Conservation (phyloP, 768 basidiomycete genomes). For the Leccinum broughii region DNA sequence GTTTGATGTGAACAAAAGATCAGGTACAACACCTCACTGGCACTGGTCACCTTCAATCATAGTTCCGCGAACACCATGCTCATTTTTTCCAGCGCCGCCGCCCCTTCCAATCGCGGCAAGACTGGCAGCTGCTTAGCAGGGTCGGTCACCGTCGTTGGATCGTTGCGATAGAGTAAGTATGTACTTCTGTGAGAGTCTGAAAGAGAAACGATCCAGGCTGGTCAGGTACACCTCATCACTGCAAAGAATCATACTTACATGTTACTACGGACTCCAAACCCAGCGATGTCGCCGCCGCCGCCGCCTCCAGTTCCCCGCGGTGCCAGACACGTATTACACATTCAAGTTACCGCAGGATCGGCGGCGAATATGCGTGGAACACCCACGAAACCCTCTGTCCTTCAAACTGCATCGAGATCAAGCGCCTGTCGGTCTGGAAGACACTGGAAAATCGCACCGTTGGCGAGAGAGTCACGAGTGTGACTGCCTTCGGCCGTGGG, state of each 20-base stretch:
- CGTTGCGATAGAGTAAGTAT: not conserved
- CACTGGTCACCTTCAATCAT: not conserved
- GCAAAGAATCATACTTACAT: not conserved
- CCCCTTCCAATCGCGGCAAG: not conserved
- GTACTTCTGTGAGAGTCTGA: not conserved
- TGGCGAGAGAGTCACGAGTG: not conserved
- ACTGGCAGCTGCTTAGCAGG: not conserved
- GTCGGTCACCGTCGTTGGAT: not conserved
- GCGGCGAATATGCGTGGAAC: not conserved
- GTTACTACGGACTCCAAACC: not conserved
- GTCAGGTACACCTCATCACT: not conserved
- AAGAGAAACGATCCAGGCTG: not conserved
- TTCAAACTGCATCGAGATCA: too few relatives aligned
- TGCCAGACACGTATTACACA: not conserved
- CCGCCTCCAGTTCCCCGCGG: not conserved
- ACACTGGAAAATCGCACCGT: not conserved
- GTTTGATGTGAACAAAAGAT: not conserved
- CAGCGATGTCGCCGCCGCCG: not conserved
- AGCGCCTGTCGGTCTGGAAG: not conserved
- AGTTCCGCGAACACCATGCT: not conserved
- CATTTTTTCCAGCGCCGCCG: not conserved
- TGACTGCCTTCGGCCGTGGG: too few relatives aligned
- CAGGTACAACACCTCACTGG: not conserved
- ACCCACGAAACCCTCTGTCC: not conserved
- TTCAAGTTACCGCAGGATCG: not conserved